phyloP scores from a whole-genome alignment of 176 grass and related monocot genomes.

The Elymus sibiricus region DNA sequence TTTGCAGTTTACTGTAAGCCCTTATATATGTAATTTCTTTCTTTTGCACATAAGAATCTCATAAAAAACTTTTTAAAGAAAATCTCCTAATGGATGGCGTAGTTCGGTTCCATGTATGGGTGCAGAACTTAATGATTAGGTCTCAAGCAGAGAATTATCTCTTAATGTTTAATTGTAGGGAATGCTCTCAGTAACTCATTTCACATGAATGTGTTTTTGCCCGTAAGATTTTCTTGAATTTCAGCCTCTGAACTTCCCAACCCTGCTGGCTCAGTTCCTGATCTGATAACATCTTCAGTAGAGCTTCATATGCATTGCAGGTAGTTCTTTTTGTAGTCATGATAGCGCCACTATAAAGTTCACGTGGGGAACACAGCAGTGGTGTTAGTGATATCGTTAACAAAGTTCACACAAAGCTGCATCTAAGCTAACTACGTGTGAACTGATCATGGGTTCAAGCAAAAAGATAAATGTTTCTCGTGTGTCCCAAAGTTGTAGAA shows the following conservation, averaged over 20 bases:
- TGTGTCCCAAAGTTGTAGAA: not conserved
- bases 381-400: not conserved
- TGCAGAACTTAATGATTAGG: too few species aligned
- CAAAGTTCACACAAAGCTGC: not conserved
- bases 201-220: not conserved
- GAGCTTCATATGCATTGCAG: not conserved
- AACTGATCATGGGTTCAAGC: not conserved
- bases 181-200: too few species aligned
- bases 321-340: not conserved
- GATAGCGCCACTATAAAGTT: not conserved
- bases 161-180: not conserved
- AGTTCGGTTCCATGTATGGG: too few species aligned
- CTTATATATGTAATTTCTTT: not conserved
- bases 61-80: not conserved
- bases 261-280: not conserved
- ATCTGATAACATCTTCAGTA: not conserved
- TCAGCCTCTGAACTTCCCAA: not conserved
- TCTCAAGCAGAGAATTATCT: too few species aligned
- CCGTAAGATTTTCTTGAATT: constrained; percentile 11
- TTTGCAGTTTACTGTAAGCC: not conserved
- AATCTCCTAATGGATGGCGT: not conserved
- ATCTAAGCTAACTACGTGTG: not conserved
- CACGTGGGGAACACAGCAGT: not conserved
- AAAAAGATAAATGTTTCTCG: not conserved
- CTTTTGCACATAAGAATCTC: not conserved